Base-by-base conservation (phyloP, 2,329 filamentous ascomycete species). In the Nigrograna mackinnonii region DNA sequence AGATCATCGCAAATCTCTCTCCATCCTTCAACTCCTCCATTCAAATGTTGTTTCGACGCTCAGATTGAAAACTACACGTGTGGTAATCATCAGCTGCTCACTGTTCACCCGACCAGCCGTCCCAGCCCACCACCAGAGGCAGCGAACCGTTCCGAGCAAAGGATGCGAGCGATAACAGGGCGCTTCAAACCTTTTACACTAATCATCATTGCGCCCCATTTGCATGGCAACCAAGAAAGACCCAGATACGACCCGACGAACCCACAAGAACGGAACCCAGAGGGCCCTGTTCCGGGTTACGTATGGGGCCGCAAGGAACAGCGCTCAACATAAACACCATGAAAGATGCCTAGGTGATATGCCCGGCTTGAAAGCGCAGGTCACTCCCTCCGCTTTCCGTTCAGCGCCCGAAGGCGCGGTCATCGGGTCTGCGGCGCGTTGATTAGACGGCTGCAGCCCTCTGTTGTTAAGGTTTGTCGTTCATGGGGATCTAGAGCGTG, bases 31-130 rank as follows among this genome's bases (percentile, higher is more conserved):
- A n/a, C n/a, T n/a, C n/a, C n/a, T n/a, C n/a, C n/a, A n/a, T n/a
- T n/a, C n/a, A n/a, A n/a, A n/a, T n/a, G n/a, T n/a, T n/a, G n/a
- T n/a, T n/a, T n/a, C n/a, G 50, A 55, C 61, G 61, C 61, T 64
- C 54, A 49, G 61, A 64, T 64, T 64, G 61, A 64, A 64, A 64
- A 64, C 61, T 64, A 64, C 59, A 37, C 9, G n/a, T 49, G 44
- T 55, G 20, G 30, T 44, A 40, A 47, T 63, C 61, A 64, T 45
- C 33, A 64, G 59, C 61, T 45, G 40, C 49, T 55, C 30, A 48
- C 44, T 47, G 35, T 11, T 14, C 17, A 9, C 24, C 24, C n/a
- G 9, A n/a, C 9, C 31, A 17, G 18, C 31, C 11, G 11, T 13
- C 31, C 18, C 18, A 11, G 16, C 18, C 31, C 16, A 9, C 16